phyloP scores from a whole-genome alignment of 768 basidiomycete species.

The Coprinopsis sp. region DNA sequence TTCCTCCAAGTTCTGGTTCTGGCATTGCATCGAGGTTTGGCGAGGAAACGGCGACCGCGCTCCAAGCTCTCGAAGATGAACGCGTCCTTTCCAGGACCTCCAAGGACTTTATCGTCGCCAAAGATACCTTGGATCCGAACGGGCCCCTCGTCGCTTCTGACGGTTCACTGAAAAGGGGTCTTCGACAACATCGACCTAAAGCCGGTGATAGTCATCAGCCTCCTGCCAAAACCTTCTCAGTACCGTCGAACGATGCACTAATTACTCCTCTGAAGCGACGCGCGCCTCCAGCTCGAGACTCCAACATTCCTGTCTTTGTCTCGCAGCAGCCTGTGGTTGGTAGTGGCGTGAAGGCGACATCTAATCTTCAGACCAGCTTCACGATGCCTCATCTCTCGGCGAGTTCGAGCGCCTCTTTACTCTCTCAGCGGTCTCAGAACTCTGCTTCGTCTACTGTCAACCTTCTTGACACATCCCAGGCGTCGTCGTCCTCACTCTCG shows the following conservation, averaged over 20 bases:
- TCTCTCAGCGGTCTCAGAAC: conserved; percentile 17
- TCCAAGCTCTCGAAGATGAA: conserved; percentile 4
- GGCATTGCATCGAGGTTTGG: conserved; percentile 24
- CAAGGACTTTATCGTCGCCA: conserved; percentile 1
- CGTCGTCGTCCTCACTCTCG: conserved; percentile 4
- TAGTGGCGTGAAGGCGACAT: conserved; percentile 5
- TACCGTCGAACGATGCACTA: conserved; percentile 5
- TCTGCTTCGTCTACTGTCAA: conserved; percentile 15
- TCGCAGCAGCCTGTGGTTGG: conserved; percentile 13
- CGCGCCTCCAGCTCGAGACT: neutral
- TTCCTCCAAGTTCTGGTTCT: conserved; percentile 20
- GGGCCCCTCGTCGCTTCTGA: neutral
- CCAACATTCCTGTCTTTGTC: conserved; percentile 13
- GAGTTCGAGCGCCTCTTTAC: conserved; percentile 7
- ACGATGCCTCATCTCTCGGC: conserved; percentile 27
- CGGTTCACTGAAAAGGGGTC: neutral
- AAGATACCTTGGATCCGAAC: neutral
- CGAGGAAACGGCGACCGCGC: conserved; percentile 7
- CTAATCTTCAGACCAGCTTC: conserved; percentile 25
- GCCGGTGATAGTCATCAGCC: neutral
- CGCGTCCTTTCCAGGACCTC: neutral
- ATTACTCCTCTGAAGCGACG: conserved; percentile 9
- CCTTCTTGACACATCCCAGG: conserved; percentile 1
- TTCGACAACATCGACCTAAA: neutral
- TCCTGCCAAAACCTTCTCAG: neutral